phyloP scores from a whole-genome alignment of 768 basidiomycete genomes.

The Nidularia sp. region DNA sequence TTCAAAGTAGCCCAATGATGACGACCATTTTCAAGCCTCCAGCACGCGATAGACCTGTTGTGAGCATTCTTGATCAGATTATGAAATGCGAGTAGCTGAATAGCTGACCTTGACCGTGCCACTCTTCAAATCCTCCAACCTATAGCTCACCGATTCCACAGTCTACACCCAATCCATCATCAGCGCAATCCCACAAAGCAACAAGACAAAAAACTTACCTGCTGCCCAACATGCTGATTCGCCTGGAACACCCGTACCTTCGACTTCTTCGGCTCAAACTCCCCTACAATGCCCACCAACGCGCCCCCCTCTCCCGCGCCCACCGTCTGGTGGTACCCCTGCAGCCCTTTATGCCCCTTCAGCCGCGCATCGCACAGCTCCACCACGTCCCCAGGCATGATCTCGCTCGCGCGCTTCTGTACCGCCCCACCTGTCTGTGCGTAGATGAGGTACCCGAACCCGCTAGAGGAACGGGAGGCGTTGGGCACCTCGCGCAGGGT shows the following conservation, averaged over 20 bases:
- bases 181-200: neutral
- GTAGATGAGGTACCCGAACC: conserved; percentile 76
- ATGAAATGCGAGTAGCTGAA: neutral
- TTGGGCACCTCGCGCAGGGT: conserved; percentile 66
- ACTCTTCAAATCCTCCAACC: conserved; percentile 85
- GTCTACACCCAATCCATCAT: conserved; percentile 20
- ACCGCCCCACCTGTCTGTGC: conserved; percentile 64
- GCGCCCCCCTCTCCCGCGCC: conserved; percentile 42
- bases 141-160: conserved; percentile 81
- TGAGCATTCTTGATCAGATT: neutral
- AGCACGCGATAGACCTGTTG: conserved; percentile 35
- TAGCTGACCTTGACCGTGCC: conserved; percentile 68
- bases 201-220: conserved; percentile 43
- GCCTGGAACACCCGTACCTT: conserved; percentile 86
- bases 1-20: neutral
- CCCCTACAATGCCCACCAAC: conserved; percentile 71
- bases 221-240: conserved; percentile 80
- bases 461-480: conserved; percentile 36
- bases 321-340: conserved; percentile 61
- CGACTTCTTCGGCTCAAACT: conserved; percentile 83
- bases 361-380: conserved; percentile 68
- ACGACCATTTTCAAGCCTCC: conserved; percentile 16
- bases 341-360: conserved; percentile 79
- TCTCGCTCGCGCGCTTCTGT: conserved; percentile 71
- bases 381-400: conserved; percentile 83